Evolutionary conservation across 2,329 filamentous ascomycete species (phyloP).

Genomic region (Hypoxylon rubiginosum): DNA sequence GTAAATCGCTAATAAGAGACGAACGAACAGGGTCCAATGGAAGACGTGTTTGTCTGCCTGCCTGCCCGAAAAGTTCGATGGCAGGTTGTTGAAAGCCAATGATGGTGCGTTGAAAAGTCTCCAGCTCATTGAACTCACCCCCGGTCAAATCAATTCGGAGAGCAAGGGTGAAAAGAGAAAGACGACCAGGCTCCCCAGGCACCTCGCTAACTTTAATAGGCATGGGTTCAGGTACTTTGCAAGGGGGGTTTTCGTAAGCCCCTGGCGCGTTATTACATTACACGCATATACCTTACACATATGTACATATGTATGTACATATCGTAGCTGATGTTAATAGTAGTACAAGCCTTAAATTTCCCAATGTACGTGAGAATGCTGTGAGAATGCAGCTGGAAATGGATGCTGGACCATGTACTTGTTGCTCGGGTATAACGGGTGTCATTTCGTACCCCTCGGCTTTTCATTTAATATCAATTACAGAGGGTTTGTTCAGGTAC

Average conservation of each 20-base stretch:
- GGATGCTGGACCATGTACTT: background rate
- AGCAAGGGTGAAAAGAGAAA: conserved; percentile 28
- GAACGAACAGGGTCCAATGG: background rate
- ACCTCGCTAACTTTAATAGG: conserved; percentile 29
- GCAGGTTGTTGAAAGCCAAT: conserved; percentile 23
- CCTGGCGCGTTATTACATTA: conserved; percentile 6
- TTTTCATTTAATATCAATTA: conserved; percentile 23
- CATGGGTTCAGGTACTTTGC: conserved; percentile 31
- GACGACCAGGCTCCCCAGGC: conserved; percentile 18
- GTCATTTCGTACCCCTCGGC: conserved; percentile 14
- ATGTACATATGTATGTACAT: background rate
- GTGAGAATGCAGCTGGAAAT: no score
- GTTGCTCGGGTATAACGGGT: background rate
- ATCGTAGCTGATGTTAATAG: conserved; percentile 25
- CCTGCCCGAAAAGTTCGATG: conserved; percentile 20
- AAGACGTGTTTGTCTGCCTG: conserved; percentile 6
- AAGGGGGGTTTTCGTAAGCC: conserved; percentile 33
- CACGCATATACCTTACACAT: background rate
- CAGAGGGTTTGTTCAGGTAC: conserved; percentile 12
- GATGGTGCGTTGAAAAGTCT: conserved; percentile 10
- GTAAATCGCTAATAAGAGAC: background rate
- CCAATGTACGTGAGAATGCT: conserved; percentile 17
- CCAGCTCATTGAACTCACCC: conserved; percentile 30
- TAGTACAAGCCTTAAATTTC: conserved; percentile 21
- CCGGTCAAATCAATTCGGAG: conserved; percentile 34